A percentile compares a stretch with the other conserved stretches of the same genome.
phyloP scores from a whole-genome alignment of 2,329 filamentous ascomycete genomes.

The Epichloe uncinata region DNA sequence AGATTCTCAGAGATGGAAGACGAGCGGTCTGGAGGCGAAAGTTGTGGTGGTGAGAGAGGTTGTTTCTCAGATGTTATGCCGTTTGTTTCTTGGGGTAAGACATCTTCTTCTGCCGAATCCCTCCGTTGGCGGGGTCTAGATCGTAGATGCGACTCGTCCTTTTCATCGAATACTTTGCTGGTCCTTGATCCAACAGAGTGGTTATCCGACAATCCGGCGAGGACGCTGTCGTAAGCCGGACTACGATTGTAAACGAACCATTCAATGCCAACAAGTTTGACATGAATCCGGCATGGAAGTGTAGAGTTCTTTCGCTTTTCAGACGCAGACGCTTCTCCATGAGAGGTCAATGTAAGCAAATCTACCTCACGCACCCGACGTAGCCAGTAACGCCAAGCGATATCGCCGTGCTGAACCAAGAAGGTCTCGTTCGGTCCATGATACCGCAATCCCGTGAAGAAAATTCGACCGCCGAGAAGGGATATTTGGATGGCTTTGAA shows the following conservation, averaged over 20 bases:
- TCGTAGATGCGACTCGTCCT: slow-evolving; percentile 14
- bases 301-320: slow-evolving; percentile 28
- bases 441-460: slow-evolving; percentile 90
- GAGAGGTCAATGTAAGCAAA: slow-evolving; percentile 23
- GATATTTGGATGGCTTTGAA: slow-evolving; percentile 91
- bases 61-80: not conserved
- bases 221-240: slow-evolving; percentile 75
- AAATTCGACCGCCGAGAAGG: slow-evolving; percentile 76
- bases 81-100: not conserved
- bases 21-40: slow-evolving; percentile 6
- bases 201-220: slow-evolving; percentile 47
- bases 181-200: slow-evolving; percentile 12
- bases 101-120: slow-evolving; percentile 5
- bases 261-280: slow-evolving; percentile 72
- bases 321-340: slow-evolving; percentile 11
- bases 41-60: not conserved
- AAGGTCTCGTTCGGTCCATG: slow-evolving; percentile 95
- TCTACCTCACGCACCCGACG: slow-evolving; percentile 64
- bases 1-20: slow-evolving; percentile 14
- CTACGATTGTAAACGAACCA: slow-evolving; percentile 97
- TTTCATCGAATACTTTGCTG: slow-evolving; percentile 15
- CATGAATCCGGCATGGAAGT: slow-evolving; percentile 73
- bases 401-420: slow-evolving; percentile 76
- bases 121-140: slow-evolving; percentile 11
- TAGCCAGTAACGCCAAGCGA: slow-evolving; percentile 96